These are phyloP conservation scores for Coffea eugenioides DNA, from an alignment of 257 asterid species.

Conservation along the genomic window DNA sequence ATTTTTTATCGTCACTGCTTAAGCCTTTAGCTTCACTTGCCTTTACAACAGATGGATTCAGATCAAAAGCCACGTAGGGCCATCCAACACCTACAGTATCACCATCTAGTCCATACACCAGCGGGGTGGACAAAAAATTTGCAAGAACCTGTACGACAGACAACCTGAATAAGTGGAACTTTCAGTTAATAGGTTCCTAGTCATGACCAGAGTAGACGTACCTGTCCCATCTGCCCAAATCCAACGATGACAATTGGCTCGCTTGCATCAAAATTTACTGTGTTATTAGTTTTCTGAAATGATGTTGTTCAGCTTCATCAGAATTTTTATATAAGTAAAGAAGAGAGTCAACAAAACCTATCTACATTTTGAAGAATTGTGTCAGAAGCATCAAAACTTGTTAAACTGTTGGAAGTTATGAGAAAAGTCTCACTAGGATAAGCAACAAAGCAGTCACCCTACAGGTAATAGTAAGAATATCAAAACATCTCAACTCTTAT, in stretches of 20 bases:
- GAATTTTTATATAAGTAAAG: constrained; percentile 10
- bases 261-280: constrained; percentile 62
- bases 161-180: constrained; percentile 21
- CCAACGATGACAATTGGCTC: constrained; percentile 97
- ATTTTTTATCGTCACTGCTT: constrained; percentile 5
- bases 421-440: neutral
- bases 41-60: constrained; percentile 89
- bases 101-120: constrained; percentile 70
- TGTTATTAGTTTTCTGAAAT: constrained; percentile 60
- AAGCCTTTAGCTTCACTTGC: constrained; percentile 37
- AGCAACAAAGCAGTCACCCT: neutral
- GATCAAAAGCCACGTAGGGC: constrained; percentile 92
- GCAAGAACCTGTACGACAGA: constrained; percentile 72
- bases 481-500: neutral
- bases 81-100: constrained; percentile 56
- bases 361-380: neutral
- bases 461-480: neutral
- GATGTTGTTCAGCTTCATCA: constrained; percentile 23
- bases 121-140: constrained; percentile 80
- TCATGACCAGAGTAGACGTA: constrained; percentile 23
- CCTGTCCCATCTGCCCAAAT: constrained; percentile 98
- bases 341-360: neutral
- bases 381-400: neutral
- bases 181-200: neutral
- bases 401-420: neutral